These are phyloP conservation scores for Xerocomus amazonicus DNA, from an alignment of 1,284 basidiomycete species.

Conservation along the genomic window DNA sequence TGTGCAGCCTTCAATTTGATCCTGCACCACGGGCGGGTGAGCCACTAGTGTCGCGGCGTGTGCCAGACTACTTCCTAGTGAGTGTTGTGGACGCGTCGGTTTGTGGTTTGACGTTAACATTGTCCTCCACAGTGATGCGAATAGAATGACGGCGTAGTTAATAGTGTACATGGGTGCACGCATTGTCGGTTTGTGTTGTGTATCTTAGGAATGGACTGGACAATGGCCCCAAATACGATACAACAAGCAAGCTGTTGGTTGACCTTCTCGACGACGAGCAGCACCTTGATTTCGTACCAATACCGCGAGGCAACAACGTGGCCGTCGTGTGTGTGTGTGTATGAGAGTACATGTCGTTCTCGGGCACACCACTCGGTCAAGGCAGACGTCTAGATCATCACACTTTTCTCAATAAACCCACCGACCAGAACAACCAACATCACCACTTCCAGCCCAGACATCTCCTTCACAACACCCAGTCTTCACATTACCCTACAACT, in stretches of 20 bases:
- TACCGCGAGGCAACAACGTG: conserved; percentile 21
- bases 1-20: conserved; percentile 93
- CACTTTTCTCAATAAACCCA: conserved; percentile 63
- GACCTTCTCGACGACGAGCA: conserved; percentile 16
- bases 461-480: conserved; percentile 31
- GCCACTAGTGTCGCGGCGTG: conserved; percentile 95
- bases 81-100: conserved; percentile 23
- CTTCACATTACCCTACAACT: conserved; percentile 42
- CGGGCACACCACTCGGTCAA: conserved; percentile 75
- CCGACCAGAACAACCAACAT: conserved; percentile 34
- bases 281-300: not conserved
- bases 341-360: conserved; percentile 70
- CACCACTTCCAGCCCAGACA: conserved; percentile 22
- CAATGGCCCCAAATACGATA: conserved; percentile 18
- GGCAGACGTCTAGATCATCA: conserved; percentile 77
- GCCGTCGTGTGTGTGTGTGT: conserved; percentile 5
- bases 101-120: conserved; percentile 1
- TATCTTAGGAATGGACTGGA: conserved; percentile 4
- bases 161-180: conserved; percentile 24
- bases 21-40: conserved; percentile 98
- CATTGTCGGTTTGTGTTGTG: no score
- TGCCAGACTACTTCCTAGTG: conserved; percentile 96
- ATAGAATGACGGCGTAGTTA: conserved; percentile 1
- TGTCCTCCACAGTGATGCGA: conserved; percentile 18
- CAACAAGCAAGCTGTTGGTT: conserved; percentile 15